Conservation (phyloP, 352 stramenopile genomes). For the Pythium brassicae region DNA sequence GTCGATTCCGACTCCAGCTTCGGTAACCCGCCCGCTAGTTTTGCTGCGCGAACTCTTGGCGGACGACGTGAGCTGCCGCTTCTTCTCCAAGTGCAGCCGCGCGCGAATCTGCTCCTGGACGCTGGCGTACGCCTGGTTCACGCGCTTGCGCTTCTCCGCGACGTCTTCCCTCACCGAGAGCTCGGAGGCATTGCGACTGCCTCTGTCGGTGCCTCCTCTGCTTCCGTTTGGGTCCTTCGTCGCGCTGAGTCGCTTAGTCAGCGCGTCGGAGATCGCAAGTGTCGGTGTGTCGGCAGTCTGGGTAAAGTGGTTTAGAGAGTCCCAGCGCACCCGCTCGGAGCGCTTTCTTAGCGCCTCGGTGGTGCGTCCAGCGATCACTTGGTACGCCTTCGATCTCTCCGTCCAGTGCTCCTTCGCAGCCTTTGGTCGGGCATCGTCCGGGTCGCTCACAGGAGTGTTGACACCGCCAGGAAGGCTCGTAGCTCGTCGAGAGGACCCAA, state of each 20-base stretch:
- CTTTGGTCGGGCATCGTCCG: background rate
- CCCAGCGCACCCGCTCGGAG: conserved; percentile 38
- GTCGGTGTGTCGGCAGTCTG: background rate
- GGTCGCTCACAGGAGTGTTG: background rate
- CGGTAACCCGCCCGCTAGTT: background rate
- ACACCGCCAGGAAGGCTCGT: background rate
- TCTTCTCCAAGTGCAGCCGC: conserved; percentile 8
- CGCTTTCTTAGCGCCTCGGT: conserved; percentile 21
- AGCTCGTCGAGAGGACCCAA: background rate
- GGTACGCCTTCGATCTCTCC: conserved; percentile 42
- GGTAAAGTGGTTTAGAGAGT: conserved; percentile 34
- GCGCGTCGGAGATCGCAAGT: conserved; percentile 7
- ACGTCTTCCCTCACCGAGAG: background rate
- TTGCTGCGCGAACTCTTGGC: conserved; percentile 1
- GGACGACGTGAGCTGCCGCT: background rate
- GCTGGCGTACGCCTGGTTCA: conserved; percentile 15
- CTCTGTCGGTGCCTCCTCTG: conserved; percentile 7
- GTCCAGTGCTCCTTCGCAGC: conserved; percentile 31
- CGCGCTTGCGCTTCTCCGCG: conserved; percentile 14
- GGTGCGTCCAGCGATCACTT: conserved; percentile 30
- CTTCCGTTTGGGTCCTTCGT: background rate
- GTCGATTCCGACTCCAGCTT: background rate
- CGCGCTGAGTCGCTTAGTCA: conserved; percentile 11
- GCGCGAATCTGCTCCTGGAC: conserved; percentile 21
- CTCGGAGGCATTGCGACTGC: background rate